Evolutionary conservation across 371 early-diverging fungal species (phyloP), one percentile per base, ranked within the genome.

Genomic region (Saksenaea oblongispora): DNA sequence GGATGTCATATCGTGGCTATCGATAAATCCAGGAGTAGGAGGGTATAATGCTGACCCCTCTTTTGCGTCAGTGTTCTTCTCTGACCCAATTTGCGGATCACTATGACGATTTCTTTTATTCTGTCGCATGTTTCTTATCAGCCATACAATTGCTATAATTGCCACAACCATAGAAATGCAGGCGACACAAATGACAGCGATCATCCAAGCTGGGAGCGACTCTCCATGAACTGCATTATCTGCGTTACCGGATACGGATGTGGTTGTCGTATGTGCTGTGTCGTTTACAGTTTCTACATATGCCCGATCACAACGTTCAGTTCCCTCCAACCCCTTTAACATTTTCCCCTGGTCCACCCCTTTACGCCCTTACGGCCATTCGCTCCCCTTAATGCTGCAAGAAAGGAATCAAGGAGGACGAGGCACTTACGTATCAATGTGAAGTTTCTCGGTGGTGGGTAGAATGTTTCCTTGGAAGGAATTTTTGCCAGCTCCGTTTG

Each of bases 141-240:
- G 61, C 72, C 72, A 76, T 27, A 74, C 34, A 15, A 73, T 27
- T 27, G 70, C 74, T 36, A 54, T 54, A 11, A 66, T n/a, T 17
- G 70, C 72, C 22, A 65, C 62, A 37, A 78, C 44, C 27, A 75
- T 64, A 2, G 73, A 35, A 27, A 74, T 51, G 36, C 69, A 62
- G 1, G 70, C 74, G 34, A 74, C 69, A 22, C 66, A 69, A 58
- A 81, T 81, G 28, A 81, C 75, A 41, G 70, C 78, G 58, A 81
- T 78, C 35, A 76, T 72, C 82, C 82, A 81, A 15, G 62, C 53
- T 28, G 58, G 67, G 58, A 67, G 65, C 39, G 18, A 67, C 17
- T 31, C 51, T 26, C 39, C 62, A 31, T 34, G 15, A 0, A 14
- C 58, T 18, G 24, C 41, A 34, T 26, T 47, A 5, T 55, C 22